Percentiles rank a stretch among this genome's conserved stretches.
These are phyloP conservation scores for Neoboletus subvelutipes DNA, from an alignment of 768 basidiomycete genomes.

Conservation along the genomic window DNA sequence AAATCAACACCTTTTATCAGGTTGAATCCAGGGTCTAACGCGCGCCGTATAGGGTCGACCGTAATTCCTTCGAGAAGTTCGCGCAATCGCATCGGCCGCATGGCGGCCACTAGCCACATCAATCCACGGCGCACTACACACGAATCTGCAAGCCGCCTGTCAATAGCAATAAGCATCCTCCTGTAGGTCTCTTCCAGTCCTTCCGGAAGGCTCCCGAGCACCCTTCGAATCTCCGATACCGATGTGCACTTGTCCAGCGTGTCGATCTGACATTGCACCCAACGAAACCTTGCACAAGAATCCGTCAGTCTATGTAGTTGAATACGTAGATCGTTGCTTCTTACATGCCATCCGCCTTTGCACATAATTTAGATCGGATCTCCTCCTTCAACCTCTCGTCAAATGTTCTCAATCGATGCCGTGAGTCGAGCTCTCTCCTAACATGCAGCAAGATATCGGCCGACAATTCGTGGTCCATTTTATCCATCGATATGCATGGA, in stretches of 20 bases:
- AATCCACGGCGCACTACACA: constrained; percentile 4
- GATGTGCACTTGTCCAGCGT: constrained; percentile 1
- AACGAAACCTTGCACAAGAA: constrained; percentile 9
- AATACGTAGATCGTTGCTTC: not conserved
- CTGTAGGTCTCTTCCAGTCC: constrained; percentile 25
- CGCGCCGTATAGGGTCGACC: not conserved
- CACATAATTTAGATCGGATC: constrained; percentile 4
- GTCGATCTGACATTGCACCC: constrained; percentile 21
- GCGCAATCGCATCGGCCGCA: constrained; percentile 7
- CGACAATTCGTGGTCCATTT: not conserved
- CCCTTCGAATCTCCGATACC: not conserved
- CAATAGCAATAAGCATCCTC: constrained; percentile 16
- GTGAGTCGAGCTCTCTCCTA: constrained; percentile 8
- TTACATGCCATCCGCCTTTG: constrained; percentile 24
- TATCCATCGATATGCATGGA: constrained; percentile 12
- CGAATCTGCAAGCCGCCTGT: not conserved
- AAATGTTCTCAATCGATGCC: constrained; percentile 3
- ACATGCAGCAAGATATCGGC: constrained; percentile 14
- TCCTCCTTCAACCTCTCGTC: constrained; percentile 3
- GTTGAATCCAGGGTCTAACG: not conserved
- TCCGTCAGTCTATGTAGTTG: not conserved
- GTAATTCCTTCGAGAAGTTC: constrained; percentile 12
- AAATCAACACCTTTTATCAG: not conserved
- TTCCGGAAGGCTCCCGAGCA: constrained; percentile 10
- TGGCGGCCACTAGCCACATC: constrained; percentile 11